A percentile compares a stretch with the other conserved stretches of the same genome.
phyloP scores from a whole-genome alignment of 2,329 filamentous ascomycete genomes.

The Colletotrichum truncatum region DNA sequence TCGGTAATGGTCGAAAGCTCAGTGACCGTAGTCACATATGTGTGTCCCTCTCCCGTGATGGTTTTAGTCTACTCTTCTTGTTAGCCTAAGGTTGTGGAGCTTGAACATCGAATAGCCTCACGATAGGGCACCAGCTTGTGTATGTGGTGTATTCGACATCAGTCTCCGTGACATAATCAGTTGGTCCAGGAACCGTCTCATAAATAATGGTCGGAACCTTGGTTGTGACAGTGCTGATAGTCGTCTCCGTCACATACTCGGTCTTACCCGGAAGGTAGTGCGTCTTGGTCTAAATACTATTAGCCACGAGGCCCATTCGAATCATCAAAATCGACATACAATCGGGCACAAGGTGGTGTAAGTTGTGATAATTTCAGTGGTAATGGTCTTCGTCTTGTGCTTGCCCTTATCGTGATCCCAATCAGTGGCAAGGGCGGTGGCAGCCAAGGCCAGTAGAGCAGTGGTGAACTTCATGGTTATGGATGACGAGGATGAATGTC shows the following conservation, averaged over 20 bases:
- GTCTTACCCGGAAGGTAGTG: conserved; percentile 32
- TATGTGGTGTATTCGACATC: conserved; percentile 51
- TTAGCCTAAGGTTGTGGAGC: too few relatives aligned
- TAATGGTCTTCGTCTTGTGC: conserved; percentile 24
- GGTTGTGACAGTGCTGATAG: conserved; percentile 40
- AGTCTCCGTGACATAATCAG: conserved; percentile 44
- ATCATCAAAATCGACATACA: background rate
- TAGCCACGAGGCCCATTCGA: too few relatives aligned
- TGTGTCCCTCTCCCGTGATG: conserved; percentile 45
- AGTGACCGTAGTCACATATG: conserved; percentile 37
- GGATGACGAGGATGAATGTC: background rate
- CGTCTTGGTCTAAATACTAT: conserved; percentile 32
- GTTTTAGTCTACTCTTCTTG: conserved; percentile 38
- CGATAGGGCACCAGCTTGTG: too few relatives aligned
- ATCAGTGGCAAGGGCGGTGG: conserved; percentile 22
- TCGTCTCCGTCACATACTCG: conserved; percentile 36
- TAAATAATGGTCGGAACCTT: conserved; percentile 43
- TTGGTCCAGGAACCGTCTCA: conserved; percentile 44
- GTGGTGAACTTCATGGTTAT: conserved; percentile 25
- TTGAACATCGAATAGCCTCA: too few relatives aligned
- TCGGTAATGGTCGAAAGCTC: conserved; percentile 40
- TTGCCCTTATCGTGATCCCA: conserved; percentile 22
- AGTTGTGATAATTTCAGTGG: conserved; percentile 21
- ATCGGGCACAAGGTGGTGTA: conserved; percentile 47
- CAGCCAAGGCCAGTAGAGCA: conserved; percentile 27